Evolutionary conservation across 1,284 basidiomycete species (phyloP), one percentile per base, ranked within the genome.

Genomic region (Moesziomyces parantarcticus): DNA sequence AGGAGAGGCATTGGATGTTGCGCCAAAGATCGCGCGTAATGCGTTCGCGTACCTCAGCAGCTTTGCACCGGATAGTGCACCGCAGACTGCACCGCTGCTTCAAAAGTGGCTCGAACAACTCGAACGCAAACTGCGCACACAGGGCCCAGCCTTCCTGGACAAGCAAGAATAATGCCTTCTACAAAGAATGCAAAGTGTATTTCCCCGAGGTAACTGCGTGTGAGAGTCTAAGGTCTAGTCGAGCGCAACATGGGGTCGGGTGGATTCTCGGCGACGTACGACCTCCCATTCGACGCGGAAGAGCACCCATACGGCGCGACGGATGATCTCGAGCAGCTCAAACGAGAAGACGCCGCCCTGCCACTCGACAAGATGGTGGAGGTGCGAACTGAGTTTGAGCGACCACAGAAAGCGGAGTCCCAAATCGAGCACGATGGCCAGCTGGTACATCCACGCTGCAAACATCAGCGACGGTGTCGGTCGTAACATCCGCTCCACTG

Each of bases 301-400:
- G 84, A 97, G 96, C 10, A 97, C 92, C 97, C 97, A 99, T 85
- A 96, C 88, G 92, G 94, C 97, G 73, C 97, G 85, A 53, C 97
- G 87, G 29, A 94, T 79, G 39, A 99, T 86, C 85, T 99, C 97
- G 43, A 95, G 89, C 47, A 92, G 88, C 85, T 99, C 95, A 74
- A 99, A 88, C 86, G 91, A 88, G 84, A 98, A 97, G 41, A 97
- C 91, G 18, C 92, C 88, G 11, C 89, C 87, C 80, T 92, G 93
- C 54, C 93, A 90, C 76, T 95, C 92, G 46, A 89, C 87, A 58
- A 91, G 89, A 7, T 90, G 88, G 85, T 96, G 92, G 48, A 97
- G 87, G 84, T 98, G 94, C 50, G 89, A 90, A 6, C 91, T 92
- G 25, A 99, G 87, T 83, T 95, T 97, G 84, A 96, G 88, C 14